Evolutionary conservation across 2,329 filamentous ascomycete genomes (phyloP).

Genomic region (Didymella lethalis): DNA sequence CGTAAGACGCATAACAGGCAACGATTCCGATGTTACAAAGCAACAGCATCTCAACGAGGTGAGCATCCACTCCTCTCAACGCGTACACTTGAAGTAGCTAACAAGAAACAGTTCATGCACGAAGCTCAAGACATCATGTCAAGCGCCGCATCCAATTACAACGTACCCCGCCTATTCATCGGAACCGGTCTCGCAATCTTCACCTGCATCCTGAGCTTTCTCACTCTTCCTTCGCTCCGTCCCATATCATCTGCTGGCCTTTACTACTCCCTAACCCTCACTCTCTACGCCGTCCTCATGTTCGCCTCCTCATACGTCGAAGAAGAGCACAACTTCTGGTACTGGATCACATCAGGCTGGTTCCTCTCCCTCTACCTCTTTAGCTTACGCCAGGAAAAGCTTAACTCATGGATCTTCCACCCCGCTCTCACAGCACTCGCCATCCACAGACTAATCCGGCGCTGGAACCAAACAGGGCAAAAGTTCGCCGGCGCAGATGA

Average conservation of each 20-base stretch:
- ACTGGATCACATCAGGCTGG: conserved; percentile 83
- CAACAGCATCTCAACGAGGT: conserved; percentile 55
- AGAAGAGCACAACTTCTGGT: conserved; percentile 99
- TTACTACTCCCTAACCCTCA: conserved; percentile 48
- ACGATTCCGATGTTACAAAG: conserved; percentile 22
- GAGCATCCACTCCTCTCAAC: conserved; percentile 13
- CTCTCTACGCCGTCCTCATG: conserved; percentile 83
- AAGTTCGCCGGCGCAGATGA: conserved; percentile 93
- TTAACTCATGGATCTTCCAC: conserved; percentile 38
- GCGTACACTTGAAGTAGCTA: conserved; percentile 2
- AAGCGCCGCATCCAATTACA: conserved; percentile 90
- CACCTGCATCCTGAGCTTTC: conserved; percentile 52
- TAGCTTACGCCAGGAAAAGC: conserved; percentile 43
- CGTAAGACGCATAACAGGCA: conserved; percentile 21
- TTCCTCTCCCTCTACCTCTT: conserved; percentile 58
- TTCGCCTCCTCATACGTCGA: conserved; percentile 98
- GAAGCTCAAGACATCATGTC: conserved; percentile 82
- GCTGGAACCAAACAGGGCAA: conserved; percentile 97
- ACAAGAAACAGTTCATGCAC: conserved; percentile 65
- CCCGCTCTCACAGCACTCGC: conserved; percentile 61
- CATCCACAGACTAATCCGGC: conserved; percentile 71
- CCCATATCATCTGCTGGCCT: conserved; percentile 61
- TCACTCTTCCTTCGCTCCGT: conserved; percentile 45
- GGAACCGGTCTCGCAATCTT: conserved; percentile 57
- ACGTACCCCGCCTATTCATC: conserved; percentile 67